Percentiles rank a stretch among this genome's conserved stretches.
These are phyloP conservation scores for Datura wrightii DNA, from an alignment of 257 asterid genomes.

Conservation along the genomic window DNA sequence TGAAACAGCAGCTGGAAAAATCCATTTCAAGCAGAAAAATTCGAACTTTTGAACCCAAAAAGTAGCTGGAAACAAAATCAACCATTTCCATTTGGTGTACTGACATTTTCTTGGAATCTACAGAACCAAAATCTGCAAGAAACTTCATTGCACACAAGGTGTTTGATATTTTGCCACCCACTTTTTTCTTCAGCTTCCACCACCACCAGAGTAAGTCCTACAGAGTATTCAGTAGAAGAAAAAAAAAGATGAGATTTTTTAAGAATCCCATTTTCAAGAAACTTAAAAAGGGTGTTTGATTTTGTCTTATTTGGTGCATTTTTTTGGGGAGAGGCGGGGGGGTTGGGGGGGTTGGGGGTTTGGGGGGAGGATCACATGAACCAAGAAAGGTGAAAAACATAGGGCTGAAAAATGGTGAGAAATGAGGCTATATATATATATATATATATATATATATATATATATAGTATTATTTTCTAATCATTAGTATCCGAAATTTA, in stretches of 20 bases:
- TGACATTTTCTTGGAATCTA: neutral
- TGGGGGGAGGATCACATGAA: neutral
- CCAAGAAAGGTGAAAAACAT: conserved; percentile 13
- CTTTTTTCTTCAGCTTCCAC: neutral
- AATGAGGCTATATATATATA: too few species aligned
- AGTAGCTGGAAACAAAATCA: neutral
- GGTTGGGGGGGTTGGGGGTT: too few species aligned
- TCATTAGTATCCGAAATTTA: neutral
- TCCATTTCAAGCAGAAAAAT: conserved; percentile 28
- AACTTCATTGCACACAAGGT: neutral
- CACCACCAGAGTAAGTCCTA: neutral
- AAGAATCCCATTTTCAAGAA: conserved; percentile 8
- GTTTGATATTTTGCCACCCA: neutral
- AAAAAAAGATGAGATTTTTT: neutral
- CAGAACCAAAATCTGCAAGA: neutral
- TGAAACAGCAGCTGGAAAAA: neutral
- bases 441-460: too few species aligned
- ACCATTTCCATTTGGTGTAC: neutral
- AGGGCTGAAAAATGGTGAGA: neutral
- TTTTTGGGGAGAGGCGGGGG: neutral
- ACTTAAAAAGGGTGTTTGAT: neutral
- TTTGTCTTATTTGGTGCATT: conserved; percentile 13
- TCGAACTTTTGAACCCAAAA: neutral
- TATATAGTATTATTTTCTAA: neutral
- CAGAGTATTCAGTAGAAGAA: neutral